Evolutionary conservation across 441 rosid genomes (phyloP).

Genomic region (Biscutella laevigata): DNA sequence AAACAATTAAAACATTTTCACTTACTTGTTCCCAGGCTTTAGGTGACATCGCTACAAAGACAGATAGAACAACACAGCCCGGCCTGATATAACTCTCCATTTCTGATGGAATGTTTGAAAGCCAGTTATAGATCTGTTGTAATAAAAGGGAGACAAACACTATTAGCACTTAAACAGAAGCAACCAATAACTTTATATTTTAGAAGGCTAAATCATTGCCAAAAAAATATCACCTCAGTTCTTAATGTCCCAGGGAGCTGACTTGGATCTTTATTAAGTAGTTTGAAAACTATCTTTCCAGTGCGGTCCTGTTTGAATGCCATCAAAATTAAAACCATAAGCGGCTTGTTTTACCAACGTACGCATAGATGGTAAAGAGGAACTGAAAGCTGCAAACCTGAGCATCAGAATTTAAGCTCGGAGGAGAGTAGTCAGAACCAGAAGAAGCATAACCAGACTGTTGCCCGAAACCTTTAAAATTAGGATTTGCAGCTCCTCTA

Average conservation of each 20-base stretch:
- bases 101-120: conserved; percentile 77
- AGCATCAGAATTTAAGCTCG: conserved; percentile 69
- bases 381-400: conserved; percentile 39
- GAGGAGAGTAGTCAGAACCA: conserved; percentile 84
- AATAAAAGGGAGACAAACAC: conserved; percentile 8
- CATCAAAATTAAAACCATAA: conserved; percentile 7
- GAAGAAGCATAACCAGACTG: conserved; percentile 78
- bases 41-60: conserved; percentile 66
- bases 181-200: conserved; percentile 1
- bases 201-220: conserved; percentile 1
- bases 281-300: conserved; percentile 67
- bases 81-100: conserved; percentile 98
- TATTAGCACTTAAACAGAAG: background rate
- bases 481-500: conserved; percentile 35
- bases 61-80: conserved; percentile 75
- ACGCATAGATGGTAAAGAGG: background rate
- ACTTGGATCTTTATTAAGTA: conserved; percentile 84
- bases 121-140: conserved; percentile 87
- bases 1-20: conserved; percentile 11
- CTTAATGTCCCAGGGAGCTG: conserved; percentile 73
- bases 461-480: conserved; percentile 43
- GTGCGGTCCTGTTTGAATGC: conserved; percentile 54
- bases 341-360: background rate
- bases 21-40: conserved; percentile 73
- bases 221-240: conserved; percentile 42